These are phyloP conservation scores for Fraxinus americana DNA, from an alignment of 257 asterid species.

Conservation along the genomic window DNA sequence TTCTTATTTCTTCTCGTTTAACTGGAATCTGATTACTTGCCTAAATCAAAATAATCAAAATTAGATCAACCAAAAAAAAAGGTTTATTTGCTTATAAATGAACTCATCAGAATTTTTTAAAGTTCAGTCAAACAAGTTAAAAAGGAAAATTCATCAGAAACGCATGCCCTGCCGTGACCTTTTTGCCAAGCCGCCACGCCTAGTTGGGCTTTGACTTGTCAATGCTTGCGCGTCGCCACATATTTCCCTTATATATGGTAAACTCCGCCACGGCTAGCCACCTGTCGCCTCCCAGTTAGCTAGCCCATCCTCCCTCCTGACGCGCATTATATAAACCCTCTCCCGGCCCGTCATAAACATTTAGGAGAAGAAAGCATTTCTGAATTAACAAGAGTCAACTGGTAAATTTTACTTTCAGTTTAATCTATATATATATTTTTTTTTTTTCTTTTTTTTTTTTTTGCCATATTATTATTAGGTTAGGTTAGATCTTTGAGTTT, in stretches of 20 bases:
- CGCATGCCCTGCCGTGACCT: neutral
- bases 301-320: neutral
- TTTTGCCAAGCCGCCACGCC: neutral
- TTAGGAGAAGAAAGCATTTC: neutral
- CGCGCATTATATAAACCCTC: neutral
- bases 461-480: neutral
- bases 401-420: neutral
- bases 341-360: neutral
- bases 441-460: neutral
- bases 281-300: neutral
- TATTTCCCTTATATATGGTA: neutral
- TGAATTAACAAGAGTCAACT: neutral
- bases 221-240: neutral
- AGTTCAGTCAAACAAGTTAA: too few relatives aligned
- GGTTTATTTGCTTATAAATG: too few relatives aligned
- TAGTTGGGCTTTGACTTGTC: neutral
- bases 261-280: neutral
- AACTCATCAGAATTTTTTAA: too few relatives aligned
- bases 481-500: neutral
- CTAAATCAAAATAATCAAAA: too few relatives aligned
- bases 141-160: too few relatives aligned
- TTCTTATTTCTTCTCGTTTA: too few relatives aligned
- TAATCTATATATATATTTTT: neutral
- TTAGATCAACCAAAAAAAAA: too few relatives aligned
- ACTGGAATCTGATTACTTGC: too few relatives aligned